Conservation (phyloP, 257 asterid species). For the Solanum corneliomulleri region DNA sequence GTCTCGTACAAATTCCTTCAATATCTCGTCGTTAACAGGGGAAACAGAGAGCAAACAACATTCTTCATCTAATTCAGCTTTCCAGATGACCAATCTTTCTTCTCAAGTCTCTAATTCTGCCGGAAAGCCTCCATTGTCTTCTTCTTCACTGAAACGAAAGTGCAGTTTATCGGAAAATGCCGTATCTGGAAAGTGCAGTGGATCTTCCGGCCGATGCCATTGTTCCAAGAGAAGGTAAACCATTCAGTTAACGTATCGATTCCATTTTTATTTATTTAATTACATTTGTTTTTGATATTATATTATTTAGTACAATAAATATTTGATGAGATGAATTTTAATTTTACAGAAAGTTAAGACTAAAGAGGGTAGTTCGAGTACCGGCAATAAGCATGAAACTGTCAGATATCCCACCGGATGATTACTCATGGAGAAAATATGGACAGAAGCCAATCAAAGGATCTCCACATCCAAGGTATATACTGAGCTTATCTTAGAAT, state of each 20-base stretch:
- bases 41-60: conserved; percentile 28
- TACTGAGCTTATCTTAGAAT: background rate
- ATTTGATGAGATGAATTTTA: background rate
- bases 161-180: conserved; percentile 60
- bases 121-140: conserved; percentile 73
- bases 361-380: conserved; percentile 61
- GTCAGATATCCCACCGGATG: conserved; percentile 93
- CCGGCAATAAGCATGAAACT: conserved; percentile 94
- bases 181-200: conserved; percentile 72
- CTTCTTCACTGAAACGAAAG: conserved; percentile 54
- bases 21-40: conserved; percentile 43
- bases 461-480: conserved; percentile 97
- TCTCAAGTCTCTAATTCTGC: conserved; percentile 39
- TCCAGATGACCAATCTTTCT: conserved; percentile 34
- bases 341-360: conserved; percentile 37
- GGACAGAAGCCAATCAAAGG: conserved; percentile 99
- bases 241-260: background rate
- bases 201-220: conserved; percentile 65
- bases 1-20: conserved; percentile 41
- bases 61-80: conserved; percentile 29
- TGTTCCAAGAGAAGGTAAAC: conserved; percentile 73
- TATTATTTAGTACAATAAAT: background rate
- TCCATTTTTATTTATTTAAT: background rate
- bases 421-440: conserved; percentile 95
- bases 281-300: background rate